Base-by-base conservation (phyloP, 768 basidiomycete genomes). In the Termitomyces sp. region DNA sequence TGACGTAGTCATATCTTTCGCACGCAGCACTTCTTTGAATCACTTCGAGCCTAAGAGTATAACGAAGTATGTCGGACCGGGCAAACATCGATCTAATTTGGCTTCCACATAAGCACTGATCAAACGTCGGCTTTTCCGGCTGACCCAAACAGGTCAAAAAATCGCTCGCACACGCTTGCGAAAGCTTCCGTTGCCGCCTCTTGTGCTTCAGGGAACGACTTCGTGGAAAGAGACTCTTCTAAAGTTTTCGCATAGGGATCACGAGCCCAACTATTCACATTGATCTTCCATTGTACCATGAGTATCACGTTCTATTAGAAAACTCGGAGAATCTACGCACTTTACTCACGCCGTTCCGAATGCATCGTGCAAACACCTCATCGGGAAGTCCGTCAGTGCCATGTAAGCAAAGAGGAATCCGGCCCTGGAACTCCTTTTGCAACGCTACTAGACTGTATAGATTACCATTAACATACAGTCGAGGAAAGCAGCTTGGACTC, bases 201-300 rank as follows among this genome's bases (percentile, higher is more conserved):
- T 34, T 77, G 71, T 2, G 76, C 78, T 5, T 79, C 76, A 2
- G 77, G 79, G 60, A 80, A 77, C 1, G 77, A 64, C 57, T 71
- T 73, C 2, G 68, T 63, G 47, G 66, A 62, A 17, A 79, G 63
- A 2, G 58, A 66, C 42, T 69, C 68, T 4, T 69, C 68, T 6
- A 80, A 61, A 0, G 57, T 56, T 56, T 73, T 71, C 3, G 70
- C 72, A 53, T 80, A 79, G 16, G 73, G 74, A 64, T 79, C 75
- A 31, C 77, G 73, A 1, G 68, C 77, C 75, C 77, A 79, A 55
- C 75, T 75, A 57, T 80, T 79, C 57, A 80, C 69, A 46, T 80
- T 80, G 48, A 80, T 74, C 74, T 75, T 38, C 17, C 16, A 27
- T 19, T 11, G 1, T n/a, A 35, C 2, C n/a, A n/a, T 46, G 37